Conservation (phyloP, 1,284 basidiomycete species). For the Irpex sp. region DNA sequence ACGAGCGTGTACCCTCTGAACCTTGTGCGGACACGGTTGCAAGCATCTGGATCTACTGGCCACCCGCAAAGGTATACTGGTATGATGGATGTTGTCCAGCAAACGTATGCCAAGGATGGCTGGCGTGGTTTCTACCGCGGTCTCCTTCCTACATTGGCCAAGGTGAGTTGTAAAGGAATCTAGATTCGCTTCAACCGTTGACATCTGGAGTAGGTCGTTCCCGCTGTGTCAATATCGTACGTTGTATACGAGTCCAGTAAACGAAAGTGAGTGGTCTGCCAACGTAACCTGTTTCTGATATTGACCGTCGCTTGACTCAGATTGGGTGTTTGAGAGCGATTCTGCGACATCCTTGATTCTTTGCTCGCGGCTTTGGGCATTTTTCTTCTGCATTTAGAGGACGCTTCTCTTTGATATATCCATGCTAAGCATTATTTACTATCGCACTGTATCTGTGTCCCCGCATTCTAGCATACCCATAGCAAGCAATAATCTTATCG, state of each 20-base stretch:
- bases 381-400: conserved; percentile 6
- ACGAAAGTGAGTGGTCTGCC: conserved; percentile 62
- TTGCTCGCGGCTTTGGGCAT: neutral
- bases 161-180: conserved; percentile 52
- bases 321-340: conserved; percentile 3
- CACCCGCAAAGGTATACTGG: conserved; percentile 93
- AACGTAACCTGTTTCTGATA: neutral
- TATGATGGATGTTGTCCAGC: conserved; percentile 86
- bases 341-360: neutral
- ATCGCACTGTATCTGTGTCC: conserved; percentile 5
- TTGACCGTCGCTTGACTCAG: neutral
- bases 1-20: conserved; percentile 94
- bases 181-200: neutral
- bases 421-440: conserved; percentile 7
- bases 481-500: neutral
- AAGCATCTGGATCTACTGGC: conserved; percentile 94
- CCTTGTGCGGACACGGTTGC: conserved; percentile 92
- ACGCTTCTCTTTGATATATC: conserved; percentile 1
- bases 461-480: conserved; percentile 1
- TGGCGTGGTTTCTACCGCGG: conserved; percentile 97
- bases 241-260: conserved; percentile 90
- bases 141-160: conserved; percentile 90
- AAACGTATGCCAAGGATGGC: conserved; percentile 87
- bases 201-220: conserved; percentile 75
- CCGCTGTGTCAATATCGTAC: conserved; percentile 95